Evolutionary conservation across 1,284 basidiomycete genomes (phyloP).

Genomic region (Trametes sp.): DNA sequence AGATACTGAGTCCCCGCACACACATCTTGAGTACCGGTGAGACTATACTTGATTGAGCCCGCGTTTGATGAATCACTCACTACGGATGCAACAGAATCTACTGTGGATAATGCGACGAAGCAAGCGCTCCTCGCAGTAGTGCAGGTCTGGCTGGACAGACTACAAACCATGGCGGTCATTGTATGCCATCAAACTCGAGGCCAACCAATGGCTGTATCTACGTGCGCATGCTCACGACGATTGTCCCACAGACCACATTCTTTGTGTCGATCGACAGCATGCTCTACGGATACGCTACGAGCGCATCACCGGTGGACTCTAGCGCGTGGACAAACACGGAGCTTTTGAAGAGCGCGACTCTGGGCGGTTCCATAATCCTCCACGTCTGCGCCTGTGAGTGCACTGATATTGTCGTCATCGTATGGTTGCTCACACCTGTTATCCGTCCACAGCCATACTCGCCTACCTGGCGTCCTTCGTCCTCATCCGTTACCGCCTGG

Average conservation of each 20-base stretch:
- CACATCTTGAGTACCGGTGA: background rate
- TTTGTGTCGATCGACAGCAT: slow-evolving; percentile 49
- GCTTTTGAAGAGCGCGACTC: slow-evolving; percentile 38
- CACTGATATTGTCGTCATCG: background rate
- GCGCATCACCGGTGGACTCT: slow-evolving; percentile 21
- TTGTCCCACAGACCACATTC: slow-evolving; percentile 44
- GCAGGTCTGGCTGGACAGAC: slow-evolving; percentile 42
- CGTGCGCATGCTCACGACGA: background rate
- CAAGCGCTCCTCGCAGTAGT: slow-evolving; percentile 37
- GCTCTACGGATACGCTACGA: slow-evolving; percentile 40
- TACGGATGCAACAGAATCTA: background rate
- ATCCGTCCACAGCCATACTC: slow-evolving; percentile 35
- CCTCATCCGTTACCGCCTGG: slow-evolving; percentile 43
- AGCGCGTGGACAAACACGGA: slow-evolving; percentile 27
- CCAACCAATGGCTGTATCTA: background rate
- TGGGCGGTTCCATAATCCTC: slow-evolving; percentile 47
- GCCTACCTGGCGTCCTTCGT: slow-evolving; percentile 46
- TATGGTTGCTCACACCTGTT: background rate
- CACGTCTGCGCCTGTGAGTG: slow-evolving; percentile 46
- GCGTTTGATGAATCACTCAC: background rate
- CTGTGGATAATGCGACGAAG: slow-evolving; percentile 18
- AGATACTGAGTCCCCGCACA: background rate
- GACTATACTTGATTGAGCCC: background rate
- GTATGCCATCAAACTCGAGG: too few species aligned
- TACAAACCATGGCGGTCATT: slow-evolving; percentile 41